Evolutionary conservation across 352 stramenopile species (phyloP), one percentile per base, ranked within the genome.

Genomic region (Phytophthora citrophthora): DNA sequence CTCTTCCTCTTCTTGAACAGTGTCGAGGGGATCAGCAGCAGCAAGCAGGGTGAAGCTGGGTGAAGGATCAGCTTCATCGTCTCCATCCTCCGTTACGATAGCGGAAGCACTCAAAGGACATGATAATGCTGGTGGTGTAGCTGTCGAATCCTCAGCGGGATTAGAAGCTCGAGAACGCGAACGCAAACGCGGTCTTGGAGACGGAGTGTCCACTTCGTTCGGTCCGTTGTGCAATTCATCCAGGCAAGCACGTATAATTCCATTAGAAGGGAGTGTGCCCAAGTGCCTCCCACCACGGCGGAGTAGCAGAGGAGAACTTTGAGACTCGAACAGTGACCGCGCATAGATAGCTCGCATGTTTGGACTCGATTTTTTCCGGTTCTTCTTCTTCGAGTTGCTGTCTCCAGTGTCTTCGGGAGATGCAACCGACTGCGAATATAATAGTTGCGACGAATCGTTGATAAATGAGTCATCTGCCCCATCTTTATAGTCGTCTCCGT

Each of bases 331-430:
- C 18, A 94, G 45, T 2, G 86, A 88, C 0, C 70, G 70, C 9
- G 83, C 82, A 57, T 94, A 94, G 45, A 94, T 91, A 23, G 86
- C 83, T 4, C 83, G 83, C 85, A 93, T 93, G 24, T 90, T 69
- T 1, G 64, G 46, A 76, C 77, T 43, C 44, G 63, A 39, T 65
- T 81, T 55, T 41, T 70, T 72, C 50, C 60, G 44, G 61, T 4
- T 34, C 64, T 71, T 68, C 53, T 60, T 76, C 26, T 53, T 57
- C 20, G 39, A 49, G n/a, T 31, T 65, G 52, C 45, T 57, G 39
- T 45, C 18, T 11, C 49, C 47, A 31, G 20, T 36, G 5, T 66
- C 64, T 64, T 72, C 70, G 27, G 60, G 66, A 10, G 60, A 77
- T 31, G 55, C 56, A 3, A 72, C 49, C 15, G 69, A 78, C 61